Base-by-base conservation (phyloP, 345 rosid genomes). In the Reutealis trisperma region DNA sequence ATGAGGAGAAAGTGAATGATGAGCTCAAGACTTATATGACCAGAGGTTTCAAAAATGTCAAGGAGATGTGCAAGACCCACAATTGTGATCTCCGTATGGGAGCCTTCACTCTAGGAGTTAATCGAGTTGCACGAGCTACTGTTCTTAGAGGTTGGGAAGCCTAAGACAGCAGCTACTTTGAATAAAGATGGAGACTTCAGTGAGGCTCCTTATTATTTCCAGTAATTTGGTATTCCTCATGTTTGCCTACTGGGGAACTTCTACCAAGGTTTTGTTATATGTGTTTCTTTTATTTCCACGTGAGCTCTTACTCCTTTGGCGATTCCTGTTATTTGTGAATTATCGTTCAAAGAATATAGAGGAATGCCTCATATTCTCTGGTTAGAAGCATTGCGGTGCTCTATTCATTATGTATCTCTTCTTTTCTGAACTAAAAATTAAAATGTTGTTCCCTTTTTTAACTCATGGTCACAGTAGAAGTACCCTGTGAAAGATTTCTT, bases 61-160 rank as follows among this genome's bases (percentile, higher is more conserved):
- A 93, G 85, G 90, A 86, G 71, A 95, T 91, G 99, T 95, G 99
- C 80, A 81, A 78, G 75, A 86, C 93, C 44, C 97, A 93, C 77
- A 83, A 88, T 8, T 96, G 98, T 24, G 94, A 96, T 70, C 95
- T 93, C 51, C 94, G 99, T 6, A 93, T 93, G 98, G 99, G 99
- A 80, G 99, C 99, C 61, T 96, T 96, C 86, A 93, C 96, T 14
- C 89, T 96, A 0, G 99, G 96, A n/a, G 91, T 96, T 63, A 96
- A 93, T 83, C 97, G 99, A 0, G 99, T 96, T 0, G 98, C 97
- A 1, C 88, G 90, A 74, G 98, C 99, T 1, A 96, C 99, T 1
- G 83, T 86, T 68, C 93, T 93, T 32, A 78, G 96, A 72, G 99
- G 99, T 14, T 96, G 97, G 99, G 99, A 85, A 83, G 94, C 98